These are phyloP conservation scores for Ophiostoma sp. DNA, from an alignment of 2,329 filamentous ascomycete species.

Conservation along the genomic window DNA sequence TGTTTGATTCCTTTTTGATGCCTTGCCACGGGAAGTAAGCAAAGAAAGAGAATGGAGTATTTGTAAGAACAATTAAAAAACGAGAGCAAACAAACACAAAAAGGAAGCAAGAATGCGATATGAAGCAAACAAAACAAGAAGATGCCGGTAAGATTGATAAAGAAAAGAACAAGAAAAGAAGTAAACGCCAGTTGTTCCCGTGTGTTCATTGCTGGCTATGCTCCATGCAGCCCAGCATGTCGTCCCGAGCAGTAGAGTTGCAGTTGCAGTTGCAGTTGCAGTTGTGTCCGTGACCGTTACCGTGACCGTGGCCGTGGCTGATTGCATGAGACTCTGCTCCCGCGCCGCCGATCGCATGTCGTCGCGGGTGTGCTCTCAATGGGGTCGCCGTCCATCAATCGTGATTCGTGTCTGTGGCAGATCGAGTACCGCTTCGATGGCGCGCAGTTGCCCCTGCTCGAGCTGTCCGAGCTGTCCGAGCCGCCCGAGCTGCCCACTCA, in stretches of 20 bases:
- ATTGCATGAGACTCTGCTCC: not conserved
- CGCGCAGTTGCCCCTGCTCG: not conserved
- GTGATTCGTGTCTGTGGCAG: not conserved
- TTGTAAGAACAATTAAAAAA: not conserved
- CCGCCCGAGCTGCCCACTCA: not conserved
- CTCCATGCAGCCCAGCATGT: not conserved
- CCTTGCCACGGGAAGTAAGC: slow-evolving; percentile 16
- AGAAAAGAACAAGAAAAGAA: not conserved
- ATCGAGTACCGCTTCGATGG: not conserved
- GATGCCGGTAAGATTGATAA: slow-evolving; percentile 7
- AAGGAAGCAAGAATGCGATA: not conserved
- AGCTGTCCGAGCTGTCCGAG: not conserved
- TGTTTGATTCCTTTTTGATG: slow-evolving; percentile 18
- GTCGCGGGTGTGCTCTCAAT: slow-evolving; percentile 2
- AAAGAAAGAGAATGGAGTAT: slow-evolving; percentile 9
- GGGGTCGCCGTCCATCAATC: not conserved
- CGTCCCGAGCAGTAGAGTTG: not conserved
- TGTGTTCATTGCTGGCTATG: not conserved
- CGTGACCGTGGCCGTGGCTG: too few species aligned
- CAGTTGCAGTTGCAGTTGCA: too few species aligned
- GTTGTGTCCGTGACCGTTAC: too few species aligned
- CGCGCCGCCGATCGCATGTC: not conserved
- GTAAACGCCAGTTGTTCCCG: not conserved
- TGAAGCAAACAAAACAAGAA: not conserved
- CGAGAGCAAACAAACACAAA: not conserved